Percentiles rank a stretch among this genome's conserved stretches.
Evolutionary conservation across 2,329 filamentous ascomycete genomes (phyloP).

Genomic region (Colletotrichum lini): DNA sequence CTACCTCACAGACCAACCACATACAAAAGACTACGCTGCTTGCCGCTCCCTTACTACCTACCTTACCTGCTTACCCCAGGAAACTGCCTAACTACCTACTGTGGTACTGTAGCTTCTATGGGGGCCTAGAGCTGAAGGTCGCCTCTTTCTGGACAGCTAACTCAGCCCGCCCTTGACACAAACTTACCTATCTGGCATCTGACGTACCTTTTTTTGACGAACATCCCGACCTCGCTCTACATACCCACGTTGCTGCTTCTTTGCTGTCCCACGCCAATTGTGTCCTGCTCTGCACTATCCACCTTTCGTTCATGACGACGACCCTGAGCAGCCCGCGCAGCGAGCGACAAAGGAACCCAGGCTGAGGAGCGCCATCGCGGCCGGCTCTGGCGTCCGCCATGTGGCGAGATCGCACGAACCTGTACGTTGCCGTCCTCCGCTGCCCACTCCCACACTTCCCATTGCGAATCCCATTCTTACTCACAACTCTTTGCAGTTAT

Average conservation of each 20-base stretch:
- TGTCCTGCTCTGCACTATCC: slow-evolving; percentile 9
- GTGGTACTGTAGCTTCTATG: slow-evolving; percentile 3
- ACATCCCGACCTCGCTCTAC: neutral
- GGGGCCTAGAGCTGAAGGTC: slow-evolving; percentile 15
- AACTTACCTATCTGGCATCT: slow-evolving; percentile 9
- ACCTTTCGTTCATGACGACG: slow-evolving; percentile 39
- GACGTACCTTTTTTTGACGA: slow-evolving; percentile 1
- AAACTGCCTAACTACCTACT: neutral
- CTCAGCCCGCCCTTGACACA: slow-evolving; percentile 28
- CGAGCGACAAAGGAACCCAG: slow-evolving; percentile 40
- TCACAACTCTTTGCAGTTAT: slow-evolving; percentile 74
- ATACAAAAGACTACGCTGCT: neutral
- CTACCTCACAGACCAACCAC: slow-evolving; percentile 18
- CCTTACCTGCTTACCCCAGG: too few species aligned
- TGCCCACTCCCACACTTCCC: slow-evolving; percentile 41
- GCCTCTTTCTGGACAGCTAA: slow-evolving; percentile 18
- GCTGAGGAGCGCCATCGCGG: slow-evolving; percentile 35
- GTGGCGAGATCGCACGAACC: slow-evolving; percentile 99
- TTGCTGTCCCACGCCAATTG: slow-evolving; percentile 26
- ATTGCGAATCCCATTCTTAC: slow-evolving; percentile 42
- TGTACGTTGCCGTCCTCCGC: slow-evolving; percentile 71
- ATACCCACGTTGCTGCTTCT: slow-evolving; percentile 14
- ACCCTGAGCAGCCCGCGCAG: slow-evolving; percentile 39
- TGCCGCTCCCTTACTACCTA: neutral
- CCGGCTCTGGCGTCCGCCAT: slow-evolving; percentile 74